These are phyloP conservation scores for Trichoderma cornu-damae DNA, from an alignment of 2,329 filamentous ascomycete genomes.

Conservation along the genomic window DNA sequence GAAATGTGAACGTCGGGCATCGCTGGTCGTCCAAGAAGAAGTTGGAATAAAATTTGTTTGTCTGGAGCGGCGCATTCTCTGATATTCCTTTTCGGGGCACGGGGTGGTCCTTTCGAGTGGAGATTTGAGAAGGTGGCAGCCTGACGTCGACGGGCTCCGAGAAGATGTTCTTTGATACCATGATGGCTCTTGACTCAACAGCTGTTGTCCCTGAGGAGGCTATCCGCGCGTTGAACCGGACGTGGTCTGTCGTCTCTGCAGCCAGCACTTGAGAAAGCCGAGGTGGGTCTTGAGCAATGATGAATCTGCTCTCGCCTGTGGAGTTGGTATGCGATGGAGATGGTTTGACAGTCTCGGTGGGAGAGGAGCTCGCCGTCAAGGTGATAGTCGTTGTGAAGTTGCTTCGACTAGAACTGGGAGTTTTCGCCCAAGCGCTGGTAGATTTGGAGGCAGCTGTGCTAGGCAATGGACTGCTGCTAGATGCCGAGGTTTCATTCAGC, in stretches of 20 bases:
- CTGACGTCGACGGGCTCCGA: conserved; percentile 48
- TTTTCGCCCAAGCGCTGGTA: not conserved
- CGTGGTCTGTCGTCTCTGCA: not conserved
- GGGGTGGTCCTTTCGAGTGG: conserved; percentile 51
- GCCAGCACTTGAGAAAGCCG: not conserved
- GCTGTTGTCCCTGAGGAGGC: not conserved
- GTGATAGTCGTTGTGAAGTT: conserved; percentile 10
- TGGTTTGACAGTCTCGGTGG: not conserved
- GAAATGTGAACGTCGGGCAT: conserved; percentile 67
- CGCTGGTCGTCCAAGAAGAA: conserved; percentile 71
- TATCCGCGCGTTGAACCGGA: not conserved
- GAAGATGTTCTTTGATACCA: conserved; percentile 48
- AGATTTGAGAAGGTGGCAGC: conserved; percentile 46
- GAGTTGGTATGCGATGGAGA: not conserved
- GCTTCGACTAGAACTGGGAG: not conserved
- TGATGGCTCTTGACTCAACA: conserved; percentile 18
- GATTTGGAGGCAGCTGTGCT: not conserved
- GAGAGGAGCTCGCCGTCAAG: not conserved
- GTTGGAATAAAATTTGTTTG: conserved; percentile 80
- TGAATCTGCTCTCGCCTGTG: not conserved
- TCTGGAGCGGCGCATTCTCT: conserved; percentile 51
- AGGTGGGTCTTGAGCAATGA: not conserved
- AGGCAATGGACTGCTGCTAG: not conserved
- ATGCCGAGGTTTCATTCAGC: not conserved
- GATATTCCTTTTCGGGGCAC: conserved; percentile 49